Percentiles rank a stretch among this genome's conserved stretches.
phyloP scores from a whole-genome alignment of 2,329 filamentous ascomycete species.

The Aspergillus clavatus region DNA sequence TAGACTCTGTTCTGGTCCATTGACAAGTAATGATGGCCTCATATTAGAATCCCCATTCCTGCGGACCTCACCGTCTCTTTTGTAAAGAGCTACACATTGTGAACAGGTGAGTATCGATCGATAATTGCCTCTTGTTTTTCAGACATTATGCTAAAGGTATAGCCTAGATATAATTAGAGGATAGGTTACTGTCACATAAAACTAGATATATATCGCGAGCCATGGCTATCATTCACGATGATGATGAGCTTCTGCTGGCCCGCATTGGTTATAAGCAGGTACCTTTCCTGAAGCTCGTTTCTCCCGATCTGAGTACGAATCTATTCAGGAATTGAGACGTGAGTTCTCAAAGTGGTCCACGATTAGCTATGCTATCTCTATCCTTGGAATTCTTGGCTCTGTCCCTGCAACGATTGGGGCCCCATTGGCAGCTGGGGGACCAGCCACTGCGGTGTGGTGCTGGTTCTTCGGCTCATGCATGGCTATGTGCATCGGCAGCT shows the following conservation, averaged over 20 bases:
- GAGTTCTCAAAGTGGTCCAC: constrained; percentile 65
- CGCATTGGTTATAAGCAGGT: constrained; percentile 62
- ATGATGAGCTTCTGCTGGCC: constrained; percentile 57
- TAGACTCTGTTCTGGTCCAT: too few relatives aligned
- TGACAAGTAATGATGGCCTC: too few relatives aligned
- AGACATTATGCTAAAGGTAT: too few relatives aligned
- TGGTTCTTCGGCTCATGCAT: constrained; percentile 61
- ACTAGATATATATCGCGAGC: constrained; percentile 1
- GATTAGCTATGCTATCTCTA: constrained; percentile 62
- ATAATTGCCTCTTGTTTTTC: neutral
- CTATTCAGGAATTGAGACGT: constrained; percentile 52
- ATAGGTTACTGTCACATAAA: too few relatives aligned
- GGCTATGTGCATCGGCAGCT: constrained; percentile 61
- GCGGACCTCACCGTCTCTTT: too few relatives aligned
- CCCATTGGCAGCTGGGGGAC: constrained; percentile 56
- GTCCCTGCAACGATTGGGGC: constrained; percentile 60
- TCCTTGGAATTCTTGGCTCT: constrained; percentile 60
- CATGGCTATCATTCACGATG: constrained; percentile 47
- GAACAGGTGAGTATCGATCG: too few relatives aligned
- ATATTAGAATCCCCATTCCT: too few relatives aligned
- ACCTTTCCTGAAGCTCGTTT: constrained; percentile 14
- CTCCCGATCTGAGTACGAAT: neutral
- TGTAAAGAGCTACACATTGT: too few relatives aligned
- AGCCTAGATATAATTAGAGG: too few relatives aligned
- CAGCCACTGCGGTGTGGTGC: constrained; percentile 61